These are phyloP conservation scores for Syzygium jambos DNA, from an alignment of 345 rosid genomes.

Conservation along the genomic window DNA sequence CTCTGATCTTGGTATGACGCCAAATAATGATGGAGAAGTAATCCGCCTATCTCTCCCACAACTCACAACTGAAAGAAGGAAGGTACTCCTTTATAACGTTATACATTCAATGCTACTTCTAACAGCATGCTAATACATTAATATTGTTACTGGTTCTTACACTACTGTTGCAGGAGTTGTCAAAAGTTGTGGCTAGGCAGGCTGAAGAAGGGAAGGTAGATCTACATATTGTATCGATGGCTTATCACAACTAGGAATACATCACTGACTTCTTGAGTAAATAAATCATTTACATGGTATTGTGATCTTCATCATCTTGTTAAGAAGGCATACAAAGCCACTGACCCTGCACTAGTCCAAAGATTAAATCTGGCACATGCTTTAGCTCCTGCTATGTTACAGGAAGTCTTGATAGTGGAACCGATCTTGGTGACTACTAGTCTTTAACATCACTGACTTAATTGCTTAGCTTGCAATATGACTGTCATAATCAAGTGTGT, in stretches of 20 bases:
- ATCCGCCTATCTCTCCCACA: slow-evolving; percentile 83
- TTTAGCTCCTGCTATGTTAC: background rate
- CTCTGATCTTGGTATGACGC: slow-evolving; percentile 86
- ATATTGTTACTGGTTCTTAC: background rate
- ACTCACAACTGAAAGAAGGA: slow-evolving; percentile 82
- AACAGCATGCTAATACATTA: background rate
- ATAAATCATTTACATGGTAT: background rate
- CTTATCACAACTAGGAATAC: background rate
- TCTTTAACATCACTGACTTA: background rate
- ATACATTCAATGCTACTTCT: background rate
- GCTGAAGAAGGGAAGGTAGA: slow-evolving; percentile 92
- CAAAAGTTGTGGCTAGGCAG: slow-evolving; percentile 83
- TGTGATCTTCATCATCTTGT: background rate
- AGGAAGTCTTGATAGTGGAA: background rate
- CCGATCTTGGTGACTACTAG: background rate
- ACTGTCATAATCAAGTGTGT: background rate
- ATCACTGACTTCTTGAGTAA: background rate
- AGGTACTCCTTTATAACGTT: slow-evolving; percentile 32
- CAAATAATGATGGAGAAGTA: slow-evolving; percentile 89
- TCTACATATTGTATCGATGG: background rate
- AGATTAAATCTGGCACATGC: background rate
- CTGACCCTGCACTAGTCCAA: background rate
- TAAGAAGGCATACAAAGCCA: background rate
- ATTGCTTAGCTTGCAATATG: background rate
- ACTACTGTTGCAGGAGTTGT: slow-evolving; percentile 49